Evolutionary conservation across 1,284 basidiomycete genomes (phyloP), one percentile per base, ranked within the genome.

Genomic region (Fomitopsis palustris): DNA sequence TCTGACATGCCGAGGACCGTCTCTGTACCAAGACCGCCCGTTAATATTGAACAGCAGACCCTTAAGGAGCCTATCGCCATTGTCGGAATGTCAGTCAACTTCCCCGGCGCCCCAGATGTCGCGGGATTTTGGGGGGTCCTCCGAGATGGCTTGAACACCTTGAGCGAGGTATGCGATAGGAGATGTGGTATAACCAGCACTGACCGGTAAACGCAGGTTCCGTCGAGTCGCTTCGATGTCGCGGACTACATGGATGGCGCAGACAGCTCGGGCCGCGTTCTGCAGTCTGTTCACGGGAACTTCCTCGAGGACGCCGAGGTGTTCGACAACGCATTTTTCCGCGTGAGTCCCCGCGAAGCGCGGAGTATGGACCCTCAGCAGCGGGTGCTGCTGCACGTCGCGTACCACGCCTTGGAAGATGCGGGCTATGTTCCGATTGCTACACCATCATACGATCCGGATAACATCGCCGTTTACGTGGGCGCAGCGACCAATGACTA

Each of bases 321-420:
- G 49, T 91, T 91, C 65, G 88, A 91, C 68, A 78, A 87, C 67
- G 75, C 75, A 62, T 88, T 90, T 69, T 90, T 91, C 77, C 81
- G 82, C 60, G 81, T 90, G 38, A 87, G 84, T 53, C 88, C 88
- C 1, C 78, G 88, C 4, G 88, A 90, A 70, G 87, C 88, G 7
- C 81, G 75, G 58, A 82, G 77, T 67, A 89, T 90, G 85, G 87
- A 90, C 66, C 88, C 88, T 5, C 88, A 90, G 64, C 87, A 89
- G 64, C 80, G 88, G 3, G 63, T 90, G 19, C 73, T 90, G 3
- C 77, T 90, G 25, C 87, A 86, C 33, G 77, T 81, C 1, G 85
- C 85, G 1, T 82, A 88, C 55, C 79, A 87, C 59, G 88, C 88
- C 0, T 73, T 91, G 6, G 88, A 90, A 69, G 77, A 82, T 61